Conservation (phyloP, 169 alveolate species). For the Eimeria mitis region DNA sequence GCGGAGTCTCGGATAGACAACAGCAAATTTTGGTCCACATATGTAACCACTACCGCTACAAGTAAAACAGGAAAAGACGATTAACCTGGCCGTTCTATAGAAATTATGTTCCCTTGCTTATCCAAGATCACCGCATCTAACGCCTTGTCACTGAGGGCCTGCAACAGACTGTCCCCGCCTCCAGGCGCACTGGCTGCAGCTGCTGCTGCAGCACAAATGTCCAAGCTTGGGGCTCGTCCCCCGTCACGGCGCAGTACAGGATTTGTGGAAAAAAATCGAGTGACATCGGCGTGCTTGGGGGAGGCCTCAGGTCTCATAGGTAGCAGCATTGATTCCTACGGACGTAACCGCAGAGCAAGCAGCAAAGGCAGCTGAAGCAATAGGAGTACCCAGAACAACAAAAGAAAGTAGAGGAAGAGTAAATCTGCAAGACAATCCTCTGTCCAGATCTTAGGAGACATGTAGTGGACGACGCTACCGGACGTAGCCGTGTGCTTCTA, state of each 20-base stretch:
- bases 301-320: conserved; percentile 74
- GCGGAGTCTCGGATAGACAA: neutral
- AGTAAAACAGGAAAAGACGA: neutral
- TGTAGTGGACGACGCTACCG: neutral
- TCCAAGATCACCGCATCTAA: conserved; percentile 68
- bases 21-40: neutral
- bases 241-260: conserved; percentile 61
- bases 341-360: neutral
- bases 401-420: neutral
- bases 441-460: neutral
- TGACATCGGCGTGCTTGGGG: conserved; percentile 54
- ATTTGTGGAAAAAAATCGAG: conserved; percentile 70
- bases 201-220: conserved; percentile 41
- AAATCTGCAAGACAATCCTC: neutral
- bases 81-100: conserved; percentile 81
- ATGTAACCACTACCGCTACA: neutral
- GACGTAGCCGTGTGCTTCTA: neutral
- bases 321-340: conserved; percentile 62
- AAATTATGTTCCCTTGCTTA: conserved; percentile 74
- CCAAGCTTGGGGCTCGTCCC: neutral
- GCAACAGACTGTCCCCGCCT: conserved; percentile 38
- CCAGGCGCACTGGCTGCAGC: conserved; percentile 66
- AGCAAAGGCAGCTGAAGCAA: neutral
- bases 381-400: neutral
- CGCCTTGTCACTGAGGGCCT: conserved; percentile 57